phyloP scores from a whole-genome alignment of 257 asterid genomes.

The Salvia miltiorrhiza region DNA sequence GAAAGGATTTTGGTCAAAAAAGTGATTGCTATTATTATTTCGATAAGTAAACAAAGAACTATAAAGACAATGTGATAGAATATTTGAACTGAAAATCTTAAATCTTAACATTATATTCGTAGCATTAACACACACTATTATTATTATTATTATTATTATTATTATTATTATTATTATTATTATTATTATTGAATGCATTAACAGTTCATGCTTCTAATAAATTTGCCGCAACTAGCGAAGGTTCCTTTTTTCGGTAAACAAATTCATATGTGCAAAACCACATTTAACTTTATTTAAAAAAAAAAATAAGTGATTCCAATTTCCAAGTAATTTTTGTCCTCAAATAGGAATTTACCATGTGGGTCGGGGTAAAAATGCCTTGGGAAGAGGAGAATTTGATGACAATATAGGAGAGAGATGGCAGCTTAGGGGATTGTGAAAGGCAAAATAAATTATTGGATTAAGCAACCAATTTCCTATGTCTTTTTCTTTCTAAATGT shows the following conservation, averaged over 20 bases:
- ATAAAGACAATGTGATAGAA: too few relatives aligned
- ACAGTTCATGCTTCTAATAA: not conserved
- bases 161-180: too few relatives aligned
- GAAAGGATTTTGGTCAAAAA: too few relatives aligned
- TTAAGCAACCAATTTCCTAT: slow-evolving; percentile 43
- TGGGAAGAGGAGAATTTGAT: slow-evolving; percentile 50
- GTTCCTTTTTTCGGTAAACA: not conserved
- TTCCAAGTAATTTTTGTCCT: slow-evolving; percentile 11
- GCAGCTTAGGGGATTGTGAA: slow-evolving; percentile 69
- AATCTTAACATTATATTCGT: too few relatives aligned
- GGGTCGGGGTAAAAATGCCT: slow-evolving; percentile 28
- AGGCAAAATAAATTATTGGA: slow-evolving; percentile 36
- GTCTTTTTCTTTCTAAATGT: slow-evolving; percentile 25
- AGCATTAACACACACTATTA: too few relatives aligned
- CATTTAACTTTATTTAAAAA: not conserved
- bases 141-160: too few relatives aligned
- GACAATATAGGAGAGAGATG: slow-evolving; percentile 35
- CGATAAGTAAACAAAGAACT: too few relatives aligned
- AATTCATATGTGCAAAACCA: not conserved
- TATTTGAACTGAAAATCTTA: too few relatives aligned
- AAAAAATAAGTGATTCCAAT: not conserved
- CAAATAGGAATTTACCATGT: slow-evolving; percentile 2
- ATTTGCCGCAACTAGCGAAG: not conserved
- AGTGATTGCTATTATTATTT: too few relatives aligned
- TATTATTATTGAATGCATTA: not conserved